A percentile compares a stretch with the other conserved stretches of the same genome.
phyloP scores from a whole-genome alignment of 2,329 filamentous ascomycete species.

The Colletotrichum tropicicola region DNA sequence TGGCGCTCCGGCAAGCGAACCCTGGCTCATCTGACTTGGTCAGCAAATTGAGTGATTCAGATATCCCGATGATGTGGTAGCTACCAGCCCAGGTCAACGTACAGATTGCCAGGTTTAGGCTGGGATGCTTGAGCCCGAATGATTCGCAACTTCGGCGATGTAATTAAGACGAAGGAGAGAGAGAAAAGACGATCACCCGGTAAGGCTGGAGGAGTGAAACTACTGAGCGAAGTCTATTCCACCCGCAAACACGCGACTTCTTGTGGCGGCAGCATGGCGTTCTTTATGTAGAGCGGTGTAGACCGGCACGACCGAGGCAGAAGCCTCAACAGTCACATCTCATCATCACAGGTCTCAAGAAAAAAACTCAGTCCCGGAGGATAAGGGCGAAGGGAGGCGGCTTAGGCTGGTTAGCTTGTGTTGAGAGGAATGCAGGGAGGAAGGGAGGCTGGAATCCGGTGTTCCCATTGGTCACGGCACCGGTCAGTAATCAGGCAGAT shows the following conservation, averaged over 20 bases:
- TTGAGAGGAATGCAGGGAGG: constrained; percentile 28
- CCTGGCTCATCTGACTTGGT: constrained; percentile 25
- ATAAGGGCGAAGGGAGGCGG: constrained; percentile 4
- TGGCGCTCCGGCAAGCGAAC: constrained; percentile 20
- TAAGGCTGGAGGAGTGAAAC: background rate
- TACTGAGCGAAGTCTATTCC: background rate
- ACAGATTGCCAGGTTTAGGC: background rate
- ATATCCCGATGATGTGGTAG: constrained; percentile 13
- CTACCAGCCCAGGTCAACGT: background rate
- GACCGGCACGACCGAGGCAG: background rate
- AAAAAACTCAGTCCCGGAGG: background rate
- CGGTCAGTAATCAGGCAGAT: constrained; percentile 15
- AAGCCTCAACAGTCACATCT: background rate
- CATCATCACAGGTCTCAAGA: background rate
- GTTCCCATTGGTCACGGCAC: constrained; percentile 1
- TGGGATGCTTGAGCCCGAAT: too few relatives aligned
- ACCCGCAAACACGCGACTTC: too few relatives aligned
- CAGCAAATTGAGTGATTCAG: constrained; percentile 25
- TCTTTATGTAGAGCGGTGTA: constrained; percentile 4
- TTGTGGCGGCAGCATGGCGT: constrained; percentile 6
- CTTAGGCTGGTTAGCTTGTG: constrained; percentile 16
- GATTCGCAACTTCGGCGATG: background rate
- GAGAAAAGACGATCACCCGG: background rate
- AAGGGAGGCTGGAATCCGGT: constrained; percentile 8
- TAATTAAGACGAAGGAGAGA: too few relatives aligned